Percentiles rank a stretch among this genome's conserved stretches.
Conservation (phyloP, 495 filamentous ascomycete species). For the Ramalina intermedia region DNA sequence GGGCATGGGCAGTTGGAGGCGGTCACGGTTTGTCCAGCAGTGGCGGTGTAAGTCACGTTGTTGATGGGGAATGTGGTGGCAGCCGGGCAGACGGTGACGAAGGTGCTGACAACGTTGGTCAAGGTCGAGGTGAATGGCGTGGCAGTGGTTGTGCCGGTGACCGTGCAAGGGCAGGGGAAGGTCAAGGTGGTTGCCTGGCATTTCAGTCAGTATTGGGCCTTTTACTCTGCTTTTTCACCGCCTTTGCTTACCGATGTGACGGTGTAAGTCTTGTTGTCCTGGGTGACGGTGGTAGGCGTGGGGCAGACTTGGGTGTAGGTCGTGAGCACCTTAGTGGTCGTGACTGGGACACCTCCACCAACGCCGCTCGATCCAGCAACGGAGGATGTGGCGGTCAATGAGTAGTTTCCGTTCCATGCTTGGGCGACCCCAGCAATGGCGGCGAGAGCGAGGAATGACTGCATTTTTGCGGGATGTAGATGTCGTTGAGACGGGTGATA, state of each 20-base stretch:
- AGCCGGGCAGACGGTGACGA: conserved; percentile 73
- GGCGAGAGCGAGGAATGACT: conserved; percentile 54
- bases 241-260: conserved; percentile 46
- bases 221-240: not conserved
- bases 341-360: conserved; percentile 29
- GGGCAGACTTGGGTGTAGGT: conserved; percentile 78
- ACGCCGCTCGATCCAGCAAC: conserved; percentile 30
- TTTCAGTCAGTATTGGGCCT: not conserved
- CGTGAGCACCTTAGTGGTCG: conserved; percentile 58
- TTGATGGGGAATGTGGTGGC: conserved; percentile 55
- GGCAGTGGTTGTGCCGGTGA: conserved; percentile 18
- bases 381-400: not conserved
- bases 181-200: conserved; percentile 19
- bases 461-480: conserved; percentile 52
- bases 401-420: conserved; percentile 10
- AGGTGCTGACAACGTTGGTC: conserved; percentile 64
- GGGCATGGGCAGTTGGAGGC: conserved; percentile 19
- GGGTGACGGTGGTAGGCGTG: conserved; percentile 50
- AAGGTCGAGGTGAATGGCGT: conserved; percentile 34
- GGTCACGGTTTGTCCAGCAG: conserved; percentile 26
- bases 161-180: conserved; percentile 17
- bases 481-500: not conserved
- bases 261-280: conserved; percentile 61
- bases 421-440: conserved; percentile 31
- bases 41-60: conserved; percentile 64